Evolutionary conservation across 805 yeast species (phyloP), one percentile per base, ranked within the genome.

Genomic region (Yarrowia yakushimensis): DNA sequence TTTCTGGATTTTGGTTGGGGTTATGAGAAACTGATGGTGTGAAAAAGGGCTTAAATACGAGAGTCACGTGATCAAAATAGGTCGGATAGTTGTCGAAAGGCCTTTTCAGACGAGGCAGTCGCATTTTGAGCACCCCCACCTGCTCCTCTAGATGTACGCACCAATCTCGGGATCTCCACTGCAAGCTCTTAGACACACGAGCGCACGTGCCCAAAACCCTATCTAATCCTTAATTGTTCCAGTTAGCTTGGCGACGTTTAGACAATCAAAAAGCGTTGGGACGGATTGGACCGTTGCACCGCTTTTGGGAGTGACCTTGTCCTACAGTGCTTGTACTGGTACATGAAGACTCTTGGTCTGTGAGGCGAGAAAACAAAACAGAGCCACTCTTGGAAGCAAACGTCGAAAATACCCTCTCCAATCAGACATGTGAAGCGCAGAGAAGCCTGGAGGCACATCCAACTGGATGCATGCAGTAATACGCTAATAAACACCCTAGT

Each of bases 151-250:
- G n/a, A n/a, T n/a, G n/a, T n/a, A n/a, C n/a, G n/a, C 27, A 25
- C 27, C 27, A 5, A 25, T 25, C 27, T 25, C 8, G 27, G 27
- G 31, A 6, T 20, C 18, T 22, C 17, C 28, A 41, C 30, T 41
- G 43, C 22, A 39, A 7, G 23, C 27, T 39, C 27, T 39, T 7
- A 13, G 11, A 28, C 23, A 11, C 25, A 28, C 20, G 6, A 17
- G 28, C 37, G 55, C 55, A 48, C 55, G 55, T 48, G 55, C 55
- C 55, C 6, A 27, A 22, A 48, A 48, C 55, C 55, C 55, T 48
- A 48, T 48, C 55, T 31, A 31, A 48, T 27, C 55, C 39, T 48
- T 48, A 48, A 31, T 31, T 31, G 55, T 30, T 33, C 9, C 39
- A 31, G 39, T 48, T 48, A 33, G 54, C 39, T 31, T 48, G 39